phyloP scores from a whole-genome alignment of 352 stramenopile genomes.

The Phytophthora constricta region DNA sequence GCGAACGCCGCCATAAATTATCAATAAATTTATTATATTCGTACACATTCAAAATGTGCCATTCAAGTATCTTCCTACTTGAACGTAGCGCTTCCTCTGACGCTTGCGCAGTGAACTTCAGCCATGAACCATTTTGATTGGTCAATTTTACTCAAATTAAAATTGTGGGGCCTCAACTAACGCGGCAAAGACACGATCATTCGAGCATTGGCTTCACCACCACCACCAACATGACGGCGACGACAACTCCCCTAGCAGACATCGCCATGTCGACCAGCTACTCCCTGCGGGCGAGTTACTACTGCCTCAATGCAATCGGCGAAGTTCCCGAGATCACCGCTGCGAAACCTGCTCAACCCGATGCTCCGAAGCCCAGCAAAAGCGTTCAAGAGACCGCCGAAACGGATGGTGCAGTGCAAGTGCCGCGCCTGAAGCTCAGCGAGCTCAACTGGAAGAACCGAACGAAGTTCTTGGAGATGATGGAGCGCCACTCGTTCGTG shows the following conservation, averaged over 20 bases:
- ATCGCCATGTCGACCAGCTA: constrained; percentile 25
- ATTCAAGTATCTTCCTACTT: too few species aligned
- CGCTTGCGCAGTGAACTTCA: too few species aligned
- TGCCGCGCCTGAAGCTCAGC: constrained; percentile 50
- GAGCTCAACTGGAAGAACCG: constrained; percentile 62
- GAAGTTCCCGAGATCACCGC: background rate
- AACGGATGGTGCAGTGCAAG: constrained; percentile 13
- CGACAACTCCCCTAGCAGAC: background rate
- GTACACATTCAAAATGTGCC: too few species aligned
- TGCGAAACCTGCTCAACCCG: background rate
- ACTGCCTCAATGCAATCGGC: constrained; percentile 32
- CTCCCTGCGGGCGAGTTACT: constrained; percentile 39
- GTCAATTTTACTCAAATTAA: too few species aligned
- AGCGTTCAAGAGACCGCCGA: background rate
- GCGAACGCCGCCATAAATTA: constrained; percentile 21
- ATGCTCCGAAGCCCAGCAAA: constrained; percentile 12
- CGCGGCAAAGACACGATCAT: constrained; percentile 18
- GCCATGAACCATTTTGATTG: too few species aligned
- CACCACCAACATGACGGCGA: constrained; percentile 22
- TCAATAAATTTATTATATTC: constrained; percentile 24
- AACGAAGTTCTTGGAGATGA: constrained; percentile 51
- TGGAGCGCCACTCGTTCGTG: constrained; percentile 68
- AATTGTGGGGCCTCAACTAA: constrained; percentile 15
- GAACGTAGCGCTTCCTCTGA: too few species aligned
- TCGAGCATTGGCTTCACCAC: constrained; percentile 4